Percentiles rank a stretch among this genome's conserved stretches.
Evolutionary conservation across 352 stramenopile genomes (phyloP).

Genomic region (Phytopythium aichiense): DNA sequence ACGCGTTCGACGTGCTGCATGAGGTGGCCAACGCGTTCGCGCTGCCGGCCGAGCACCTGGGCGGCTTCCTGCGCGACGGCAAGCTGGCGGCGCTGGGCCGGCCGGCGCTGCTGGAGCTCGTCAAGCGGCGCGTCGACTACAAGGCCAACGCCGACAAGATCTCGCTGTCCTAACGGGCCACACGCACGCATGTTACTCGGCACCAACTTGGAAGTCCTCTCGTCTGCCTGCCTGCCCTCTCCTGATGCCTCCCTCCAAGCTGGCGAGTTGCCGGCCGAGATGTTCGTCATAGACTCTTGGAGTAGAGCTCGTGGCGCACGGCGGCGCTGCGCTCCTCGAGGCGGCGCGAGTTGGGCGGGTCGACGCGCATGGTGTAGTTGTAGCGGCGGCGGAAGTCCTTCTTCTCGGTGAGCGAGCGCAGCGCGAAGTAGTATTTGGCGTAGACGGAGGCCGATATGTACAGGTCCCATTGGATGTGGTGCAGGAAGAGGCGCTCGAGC

Average conservation of each 20-base stretch:
- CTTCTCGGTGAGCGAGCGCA: conserved; percentile 91
- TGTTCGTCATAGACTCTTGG: conserved; percentile 58
- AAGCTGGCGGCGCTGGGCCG: conserved; percentile 63
- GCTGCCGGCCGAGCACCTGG: conserved; percentile 71
- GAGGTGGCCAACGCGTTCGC: conserved; percentile 81
- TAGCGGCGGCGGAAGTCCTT: conserved; percentile 89
- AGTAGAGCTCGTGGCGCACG: conserved; percentile 80
- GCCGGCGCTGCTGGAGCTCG: conserved; percentile 51
- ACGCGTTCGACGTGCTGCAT: conserved; percentile 73
- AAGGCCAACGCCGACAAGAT: conserved; percentile 78
- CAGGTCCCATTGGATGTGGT: conserved; percentile 98
- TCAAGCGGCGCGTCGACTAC: conserved; percentile 83
- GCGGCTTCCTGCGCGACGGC: conserved; percentile 68
- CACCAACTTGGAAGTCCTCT: too few relatives aligned
- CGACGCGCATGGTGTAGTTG: conserved; percentile 88
- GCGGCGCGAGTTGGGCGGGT: conserved; percentile 81
- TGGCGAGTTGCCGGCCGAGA: too few relatives aligned
- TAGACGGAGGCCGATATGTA: conserved; percentile 95
- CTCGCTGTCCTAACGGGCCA: conserved; percentile 22
- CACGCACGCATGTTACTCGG: too few relatives aligned
- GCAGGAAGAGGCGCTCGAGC: conserved; percentile 95
- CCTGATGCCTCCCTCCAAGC: background rate
- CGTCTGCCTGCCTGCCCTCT: too few relatives aligned
- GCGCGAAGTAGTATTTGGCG: conserved; percentile 99
- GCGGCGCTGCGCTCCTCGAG: conserved; percentile 83